A percentile compares a stretch with the other conserved stretches of the same genome.
These are phyloP conservation scores for Paramecium biaurelia DNA, from an alignment of 73 alveolate species.

Conservation along the genomic window DNA sequence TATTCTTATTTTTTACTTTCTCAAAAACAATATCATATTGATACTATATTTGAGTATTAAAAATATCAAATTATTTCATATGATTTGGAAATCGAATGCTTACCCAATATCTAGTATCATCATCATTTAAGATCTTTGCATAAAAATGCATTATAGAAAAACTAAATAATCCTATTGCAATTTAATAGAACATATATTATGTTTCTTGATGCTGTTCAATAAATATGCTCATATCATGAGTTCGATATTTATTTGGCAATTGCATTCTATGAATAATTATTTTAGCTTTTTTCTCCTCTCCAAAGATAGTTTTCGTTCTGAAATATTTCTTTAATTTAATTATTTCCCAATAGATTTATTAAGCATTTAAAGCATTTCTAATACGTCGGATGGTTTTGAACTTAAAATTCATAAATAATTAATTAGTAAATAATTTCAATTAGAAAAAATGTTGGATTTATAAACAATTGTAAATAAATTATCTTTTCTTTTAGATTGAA, in stretches of 20 bases:
- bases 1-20: background rate
- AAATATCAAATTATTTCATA: background rate
- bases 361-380: conserved; percentile 8
- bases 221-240: background rate
- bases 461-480: background rate
- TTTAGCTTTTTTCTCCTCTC: background rate
- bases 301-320: background rate
- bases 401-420: conserved; percentile 13
- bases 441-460: background rate
- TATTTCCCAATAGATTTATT: conserved; percentile 18
- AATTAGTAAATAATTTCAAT: background rate
- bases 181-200: background rate
- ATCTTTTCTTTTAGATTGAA: background rate
- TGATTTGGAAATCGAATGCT: background rate
- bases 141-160: background rate
- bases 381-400: background rate
- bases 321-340: conserved; percentile 22
- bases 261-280: background rate
- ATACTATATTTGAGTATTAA: background rate
- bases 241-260: background rate
- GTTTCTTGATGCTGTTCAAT: background rate
- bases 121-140: background rate
- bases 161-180: background rate
- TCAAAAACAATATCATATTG: background rate
- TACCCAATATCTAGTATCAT: background rate